Conservation (phyloP, 768 basidiomycete genomes). For the Scleroderma citrinum region DNA sequence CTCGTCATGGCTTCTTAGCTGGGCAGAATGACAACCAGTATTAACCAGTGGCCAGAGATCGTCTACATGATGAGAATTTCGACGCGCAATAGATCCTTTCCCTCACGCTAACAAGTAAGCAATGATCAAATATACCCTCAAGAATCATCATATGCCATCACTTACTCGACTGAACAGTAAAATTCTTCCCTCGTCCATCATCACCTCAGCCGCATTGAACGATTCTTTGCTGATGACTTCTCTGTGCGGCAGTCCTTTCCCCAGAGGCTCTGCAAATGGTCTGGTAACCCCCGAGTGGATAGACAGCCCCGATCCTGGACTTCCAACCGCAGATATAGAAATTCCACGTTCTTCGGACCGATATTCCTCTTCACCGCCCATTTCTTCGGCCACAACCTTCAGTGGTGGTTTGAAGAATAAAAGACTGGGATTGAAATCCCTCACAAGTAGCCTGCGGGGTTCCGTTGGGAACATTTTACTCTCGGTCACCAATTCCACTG, state of each 20-base stretch:
- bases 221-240: slow-evolving; percentile 44
- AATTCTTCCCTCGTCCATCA: slow-evolving; percentile 51
- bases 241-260: slow-evolving; percentile 44
- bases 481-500: slow-evolving; percentile 36
- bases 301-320: too few relatives aligned
- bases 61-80: slow-evolving; percentile 42
- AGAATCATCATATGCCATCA: slow-evolving; percentile 10
- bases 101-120: slow-evolving; percentile 28
- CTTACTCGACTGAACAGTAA: slow-evolving; percentile 38
- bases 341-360: slow-evolving; percentile 6
- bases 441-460: slow-evolving; percentile 24
- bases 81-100: slow-evolving; percentile 34
- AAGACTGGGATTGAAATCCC: slow-evolving; percentile 33
- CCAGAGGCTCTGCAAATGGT: slow-evolving; percentile 43
- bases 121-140: background rate
- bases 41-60: background rate
- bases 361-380: slow-evolving; percentile 20
- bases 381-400: background rate
- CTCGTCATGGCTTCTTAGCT: too few relatives aligned
- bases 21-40: background rate
- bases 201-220: slow-evolving; percentile 48
- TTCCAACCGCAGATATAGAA: too few relatives aligned
- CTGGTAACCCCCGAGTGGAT: slow-evolving; percentile 30
- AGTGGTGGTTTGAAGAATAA: background rate
- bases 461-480: background rate